These are phyloP conservation scores for Nicotiana benthamiana DNA, from an alignment of 257 asterid genomes.

Conservation along the genomic window DNA sequence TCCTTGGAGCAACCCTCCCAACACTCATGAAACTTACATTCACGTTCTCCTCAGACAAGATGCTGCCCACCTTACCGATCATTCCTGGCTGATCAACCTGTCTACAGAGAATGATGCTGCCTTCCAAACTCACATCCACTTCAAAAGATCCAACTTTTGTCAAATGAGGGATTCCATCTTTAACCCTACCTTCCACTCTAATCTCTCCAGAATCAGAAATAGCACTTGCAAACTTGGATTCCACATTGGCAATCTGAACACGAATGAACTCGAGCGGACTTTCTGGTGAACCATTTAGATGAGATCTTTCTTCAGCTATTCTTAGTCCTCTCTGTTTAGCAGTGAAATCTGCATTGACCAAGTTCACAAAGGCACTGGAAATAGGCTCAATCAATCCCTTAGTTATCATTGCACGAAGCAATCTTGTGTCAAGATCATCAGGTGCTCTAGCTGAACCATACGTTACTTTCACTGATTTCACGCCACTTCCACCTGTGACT, in stretches of 20 bases:
- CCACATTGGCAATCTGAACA: conserved; percentile 77
- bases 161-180: conserved; percentile 78
- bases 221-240: conserved; percentile 79
- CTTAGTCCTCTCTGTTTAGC: conserved; percentile 86
- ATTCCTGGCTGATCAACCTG: conserved; percentile 97
- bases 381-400: conserved; percentile 93
- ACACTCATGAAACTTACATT: conserved; percentile 88
- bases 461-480: conserved; percentile 58
- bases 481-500: conserved; percentile 85
- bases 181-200: conserved; percentile 73
- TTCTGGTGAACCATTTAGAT: conserved; percentile 76
- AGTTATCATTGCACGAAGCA: conserved; percentile 92
- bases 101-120: conserved; percentile 78
- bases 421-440: conserved; percentile 76
- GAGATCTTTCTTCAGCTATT: conserved; percentile 52
- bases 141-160: conserved; percentile 80
- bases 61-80: conserved; percentile 85
- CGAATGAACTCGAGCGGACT: conserved; percentile 69
- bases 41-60: conserved; percentile 72
- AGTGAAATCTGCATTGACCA: conserved; percentile 86
- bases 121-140: conserved; percentile 88
- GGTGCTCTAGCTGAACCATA: conserved; percentile 86
- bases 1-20: conserved; percentile 86
- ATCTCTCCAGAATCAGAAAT: conserved; percentile 69
- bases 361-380: conserved; percentile 60